Percentiles rank a stretch among this genome's conserved stretches.
Conservation (phyloP, 2,329 filamentous ascomycete genomes). For the Chaetomiaceae sp. region DNA sequence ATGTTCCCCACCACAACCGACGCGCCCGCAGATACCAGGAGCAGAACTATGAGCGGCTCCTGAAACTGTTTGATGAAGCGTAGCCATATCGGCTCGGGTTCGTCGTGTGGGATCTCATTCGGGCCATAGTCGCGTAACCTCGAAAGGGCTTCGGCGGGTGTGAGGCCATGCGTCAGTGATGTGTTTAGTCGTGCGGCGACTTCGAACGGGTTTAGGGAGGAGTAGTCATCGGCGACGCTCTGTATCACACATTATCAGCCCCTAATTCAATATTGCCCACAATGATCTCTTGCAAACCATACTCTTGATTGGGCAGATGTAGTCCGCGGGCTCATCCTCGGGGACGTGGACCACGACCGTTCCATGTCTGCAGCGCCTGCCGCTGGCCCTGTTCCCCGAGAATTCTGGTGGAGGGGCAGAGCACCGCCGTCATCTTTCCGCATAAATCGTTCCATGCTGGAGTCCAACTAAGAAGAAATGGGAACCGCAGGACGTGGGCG, state of each 20-base stretch:
- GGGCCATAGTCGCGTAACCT: slow-evolving; percentile 77
- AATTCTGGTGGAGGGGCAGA: slow-evolving; percentile 34
- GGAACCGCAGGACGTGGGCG: slow-evolving; percentile 16
- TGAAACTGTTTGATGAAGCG: slow-evolving; percentile 96
- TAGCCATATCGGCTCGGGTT: slow-evolving; percentile 89
- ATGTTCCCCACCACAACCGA: slow-evolving; percentile 89
- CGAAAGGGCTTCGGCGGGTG: slow-evolving; percentile 73
- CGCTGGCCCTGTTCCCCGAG: slow-evolving; percentile 32
- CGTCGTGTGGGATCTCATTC: slow-evolving; percentile 92
- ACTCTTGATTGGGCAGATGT: slow-evolving; percentile 55
- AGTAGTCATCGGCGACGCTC: slow-evolving; percentile 57
- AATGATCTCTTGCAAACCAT: slow-evolving; percentile 27
- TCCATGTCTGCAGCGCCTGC: slow-evolving; percentile 29
- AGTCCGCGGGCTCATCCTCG: slow-evolving; percentile 40
- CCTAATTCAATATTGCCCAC: neutral
- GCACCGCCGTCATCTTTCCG: slow-evolving; percentile 31
- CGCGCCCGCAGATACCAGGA: slow-evolving; percentile 81
- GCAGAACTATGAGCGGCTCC: slow-evolving; percentile 88
- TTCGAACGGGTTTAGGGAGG: slow-evolving; percentile 69
- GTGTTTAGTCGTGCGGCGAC: slow-evolving; percentile 73
- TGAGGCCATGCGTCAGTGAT: slow-evolving; percentile 77
- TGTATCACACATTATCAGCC: slow-evolving; percentile 30
- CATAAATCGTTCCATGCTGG: slow-evolving; percentile 27
- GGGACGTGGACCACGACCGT: slow-evolving; percentile 33
- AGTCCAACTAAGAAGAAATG: neutral